Evolutionary conservation across 2,329 filamentous ascomycete genomes (phyloP).

Genomic region (Fusarium sp.): DNA sequence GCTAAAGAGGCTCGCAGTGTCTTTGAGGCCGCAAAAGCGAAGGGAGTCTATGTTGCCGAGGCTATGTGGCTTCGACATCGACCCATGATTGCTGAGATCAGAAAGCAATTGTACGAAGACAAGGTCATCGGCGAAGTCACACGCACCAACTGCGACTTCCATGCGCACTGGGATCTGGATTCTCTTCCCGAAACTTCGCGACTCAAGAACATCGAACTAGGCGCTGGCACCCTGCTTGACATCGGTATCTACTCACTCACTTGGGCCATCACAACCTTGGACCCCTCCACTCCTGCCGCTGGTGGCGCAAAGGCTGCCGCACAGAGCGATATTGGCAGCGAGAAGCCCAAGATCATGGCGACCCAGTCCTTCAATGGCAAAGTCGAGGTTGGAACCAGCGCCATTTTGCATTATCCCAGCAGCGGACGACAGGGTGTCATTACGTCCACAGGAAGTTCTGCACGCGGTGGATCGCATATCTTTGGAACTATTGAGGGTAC

Average conservation of each 20-base stretch:
- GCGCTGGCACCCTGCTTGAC: not conserved
- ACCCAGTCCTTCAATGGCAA: not conserved
- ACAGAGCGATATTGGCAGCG: not conserved
- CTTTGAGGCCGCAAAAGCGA: constrained; percentile 45
- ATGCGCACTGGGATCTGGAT: not conserved
- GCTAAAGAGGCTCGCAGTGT: constrained; percentile 43
- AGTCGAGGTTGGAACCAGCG: not conserved
- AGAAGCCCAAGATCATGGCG: not conserved
- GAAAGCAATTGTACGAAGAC: constrained; percentile 49
- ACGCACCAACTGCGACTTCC: not conserved
- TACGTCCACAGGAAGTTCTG: not conserved
- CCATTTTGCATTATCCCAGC: not conserved
- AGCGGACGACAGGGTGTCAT: not conserved
- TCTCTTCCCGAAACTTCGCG: not conserved
- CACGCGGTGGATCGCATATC: not conserved
- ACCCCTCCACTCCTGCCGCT: not conserved
- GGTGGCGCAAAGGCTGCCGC: not conserved
- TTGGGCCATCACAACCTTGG: constrained; percentile 7
- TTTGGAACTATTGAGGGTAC: not conserved
- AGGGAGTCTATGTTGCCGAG: constrained; percentile 52
- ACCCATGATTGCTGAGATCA: constrained; percentile 43
- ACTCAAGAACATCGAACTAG: not conserved
- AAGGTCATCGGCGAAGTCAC: constrained; percentile 54
- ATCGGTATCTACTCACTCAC: constrained; percentile 46
- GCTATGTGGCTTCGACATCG: constrained; percentile 53